Evolutionary conservation across 208 protist genomes (phyloP).

Genomic region (Acanthamoeba sp.): DNA sequence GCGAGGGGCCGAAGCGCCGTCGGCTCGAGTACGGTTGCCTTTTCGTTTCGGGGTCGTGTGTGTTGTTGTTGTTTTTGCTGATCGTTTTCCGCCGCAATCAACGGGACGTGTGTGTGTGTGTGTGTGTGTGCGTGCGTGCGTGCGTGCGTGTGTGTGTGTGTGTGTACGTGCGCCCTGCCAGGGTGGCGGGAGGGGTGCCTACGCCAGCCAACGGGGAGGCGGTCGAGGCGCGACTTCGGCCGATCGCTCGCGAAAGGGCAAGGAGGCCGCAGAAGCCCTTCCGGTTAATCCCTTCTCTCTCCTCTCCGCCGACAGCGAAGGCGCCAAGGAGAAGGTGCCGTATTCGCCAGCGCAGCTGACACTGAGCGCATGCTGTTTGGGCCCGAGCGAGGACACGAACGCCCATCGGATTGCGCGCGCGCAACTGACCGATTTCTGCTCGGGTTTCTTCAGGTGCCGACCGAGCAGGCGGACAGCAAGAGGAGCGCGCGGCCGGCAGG

Average conservation of each 20-base stretch:
- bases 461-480: not conserved
- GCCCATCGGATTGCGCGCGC: too few species aligned
- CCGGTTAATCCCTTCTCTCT: slow-evolving; percentile 10
- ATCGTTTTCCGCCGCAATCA: too few species aligned
- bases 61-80: not conserved
- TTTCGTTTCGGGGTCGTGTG: too few species aligned
- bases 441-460: not conserved
- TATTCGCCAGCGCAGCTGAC: too few species aligned
- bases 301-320: not conserved
- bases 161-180: too few species aligned
- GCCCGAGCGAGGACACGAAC: not conserved
- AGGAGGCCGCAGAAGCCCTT: not conserved
- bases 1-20: not conserved
- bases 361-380: too few species aligned
- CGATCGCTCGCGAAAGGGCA: slow-evolving; percentile 12
- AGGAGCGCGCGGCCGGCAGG: not conserved
- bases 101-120: not conserved
- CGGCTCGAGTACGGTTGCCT: not conserved
- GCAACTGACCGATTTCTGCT: too few species aligned
- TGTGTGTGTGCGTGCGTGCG: too few species aligned
- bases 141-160: not conserved
- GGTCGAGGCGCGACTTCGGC: not conserved
- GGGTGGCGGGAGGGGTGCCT: not conserved
- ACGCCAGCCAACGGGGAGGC: not conserved
- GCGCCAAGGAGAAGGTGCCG: slow-evolving; percentile 10